Evolutionary conservation across 1,139 yeast genomes (phyloP).

Genomic region (Suhomyces atakaporum): DNA sequence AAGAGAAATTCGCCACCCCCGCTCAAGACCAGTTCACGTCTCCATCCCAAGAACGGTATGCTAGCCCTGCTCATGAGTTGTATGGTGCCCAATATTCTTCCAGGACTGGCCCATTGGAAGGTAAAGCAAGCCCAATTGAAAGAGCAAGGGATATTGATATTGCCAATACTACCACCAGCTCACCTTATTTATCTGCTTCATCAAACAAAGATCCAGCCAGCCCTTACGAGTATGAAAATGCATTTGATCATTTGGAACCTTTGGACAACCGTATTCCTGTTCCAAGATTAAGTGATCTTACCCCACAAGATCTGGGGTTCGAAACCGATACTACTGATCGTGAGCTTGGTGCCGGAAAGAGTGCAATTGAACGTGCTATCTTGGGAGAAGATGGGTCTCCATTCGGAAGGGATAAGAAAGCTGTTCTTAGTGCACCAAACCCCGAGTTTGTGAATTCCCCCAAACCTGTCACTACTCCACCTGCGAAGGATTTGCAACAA

Average conservation of each 20-base stretch:
- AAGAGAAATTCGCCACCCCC: too few relatives aligned
- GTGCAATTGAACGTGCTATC: constrained; percentile 3
- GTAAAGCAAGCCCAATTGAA: not conserved
- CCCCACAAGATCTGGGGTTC: constrained; percentile 3
- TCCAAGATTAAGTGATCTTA: constrained; percentile 12
- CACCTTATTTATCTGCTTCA: constrained; percentile 11
- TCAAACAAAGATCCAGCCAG: constrained; percentile 1
- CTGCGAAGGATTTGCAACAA: constrained; percentile 1
- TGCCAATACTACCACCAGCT: constrained; percentile 5
- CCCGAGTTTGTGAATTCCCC: too few relatives aligned
- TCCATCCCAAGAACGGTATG: too few relatives aligned
- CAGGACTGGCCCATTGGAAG: too few relatives aligned
- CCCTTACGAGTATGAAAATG: not conserved
- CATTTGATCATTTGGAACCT: constrained; percentile 1
- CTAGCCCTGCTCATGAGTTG: too few relatives aligned
- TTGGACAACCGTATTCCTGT: constrained; percentile 10
- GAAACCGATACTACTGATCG: constrained; percentile 7
- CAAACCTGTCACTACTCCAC: not conserved
- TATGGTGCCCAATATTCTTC: too few relatives aligned
- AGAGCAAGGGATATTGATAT: constrained; percentile 1
- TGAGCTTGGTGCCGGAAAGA: constrained; percentile 1
- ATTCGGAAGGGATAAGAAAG: not conserved
- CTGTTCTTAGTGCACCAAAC: not conserved
- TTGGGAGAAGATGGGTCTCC: constrained; percentile 3
- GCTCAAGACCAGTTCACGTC: too few relatives aligned